Evolutionary conservation across 2,329 filamentous ascomycete species (phyloP).

Genomic region (Metarhizium anisopliae): DNA sequence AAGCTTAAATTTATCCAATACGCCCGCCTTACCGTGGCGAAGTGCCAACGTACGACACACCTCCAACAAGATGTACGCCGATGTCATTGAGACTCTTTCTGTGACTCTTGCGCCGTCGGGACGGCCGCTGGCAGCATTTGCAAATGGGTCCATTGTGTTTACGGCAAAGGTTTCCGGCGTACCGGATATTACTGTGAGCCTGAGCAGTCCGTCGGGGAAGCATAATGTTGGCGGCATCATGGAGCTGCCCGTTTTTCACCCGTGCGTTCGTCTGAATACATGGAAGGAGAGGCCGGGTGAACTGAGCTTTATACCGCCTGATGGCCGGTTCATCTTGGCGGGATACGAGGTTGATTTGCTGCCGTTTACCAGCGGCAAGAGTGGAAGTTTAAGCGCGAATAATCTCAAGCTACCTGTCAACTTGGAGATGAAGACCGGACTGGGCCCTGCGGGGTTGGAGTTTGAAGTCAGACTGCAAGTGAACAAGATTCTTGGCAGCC

Average conservation of each 20-base stretch:
- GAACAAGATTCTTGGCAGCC: slow-evolving; percentile 51
- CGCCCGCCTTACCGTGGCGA: slow-evolving; percentile 70
- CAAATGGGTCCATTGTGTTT: slow-evolving; percentile 88
- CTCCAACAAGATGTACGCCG: slow-evolving; percentile 94
- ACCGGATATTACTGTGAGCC: slow-evolving; percentile 74
- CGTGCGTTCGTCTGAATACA: slow-evolving; percentile 80
- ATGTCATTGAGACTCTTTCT: slow-evolving; percentile 81
- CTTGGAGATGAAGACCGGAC: slow-evolving; percentile 70
- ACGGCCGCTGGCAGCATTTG: slow-evolving; percentile 74
- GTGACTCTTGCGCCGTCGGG: slow-evolving; percentile 89
- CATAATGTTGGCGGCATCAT: slow-evolving; percentile 67
- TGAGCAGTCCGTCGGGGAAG: slow-evolving; percentile 74
- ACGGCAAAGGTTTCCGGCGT: slow-evolving; percentile 92
- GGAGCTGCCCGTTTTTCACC: slow-evolving; percentile 89
- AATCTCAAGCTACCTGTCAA: slow-evolving; percentile 73
- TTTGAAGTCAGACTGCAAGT: slow-evolving; percentile 79
- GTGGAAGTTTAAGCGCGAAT: slow-evolving; percentile 44
- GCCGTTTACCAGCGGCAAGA: slow-evolving; percentile 54
- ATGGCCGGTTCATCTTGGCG: slow-evolving; percentile 86
- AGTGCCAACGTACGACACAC: slow-evolving; percentile 89
- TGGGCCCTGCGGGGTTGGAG: slow-evolving; percentile 68
- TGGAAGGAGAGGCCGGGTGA: slow-evolving; percentile 88
- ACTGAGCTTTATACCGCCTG: slow-evolving; percentile 91
- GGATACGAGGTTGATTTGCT: slow-evolving; percentile 92
- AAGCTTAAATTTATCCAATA: slow-evolving; percentile 32